A percentile compares a stretch with the other conserved stretches of the same genome.
These are phyloP conservation scores for Taphrina wiesneri DNA, from an alignment of 1,139 yeast species.

Conservation along the genomic window DNA sequence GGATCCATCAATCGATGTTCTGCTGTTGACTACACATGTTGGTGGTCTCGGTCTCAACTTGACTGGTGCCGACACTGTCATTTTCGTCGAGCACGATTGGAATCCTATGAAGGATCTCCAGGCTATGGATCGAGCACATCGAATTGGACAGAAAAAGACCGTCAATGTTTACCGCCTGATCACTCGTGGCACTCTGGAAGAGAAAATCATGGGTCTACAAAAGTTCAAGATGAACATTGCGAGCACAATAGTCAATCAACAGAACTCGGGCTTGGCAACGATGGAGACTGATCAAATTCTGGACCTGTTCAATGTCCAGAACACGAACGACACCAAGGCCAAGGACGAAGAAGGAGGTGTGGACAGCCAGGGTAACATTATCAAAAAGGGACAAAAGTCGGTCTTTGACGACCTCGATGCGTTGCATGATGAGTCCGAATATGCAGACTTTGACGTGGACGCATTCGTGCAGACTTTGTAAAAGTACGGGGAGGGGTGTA, in stretches of 20 bases:
- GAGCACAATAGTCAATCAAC: constrained; percentile 92
- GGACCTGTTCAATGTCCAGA: constrained; percentile 70
- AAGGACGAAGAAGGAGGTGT: constrained; percentile 45
- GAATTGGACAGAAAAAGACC: constrained; percentile 96
- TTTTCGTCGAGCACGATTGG: constrained; percentile 99
- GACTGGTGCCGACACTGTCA: constrained; percentile 98
- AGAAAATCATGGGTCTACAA: constrained; percentile 97
- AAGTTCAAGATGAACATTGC: constrained; percentile 97
- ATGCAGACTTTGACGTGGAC: constrained; percentile 27
- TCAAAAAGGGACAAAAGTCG: constrained; percentile 44
- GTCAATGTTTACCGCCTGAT: constrained; percentile 92
- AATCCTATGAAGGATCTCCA: constrained; percentile 99
- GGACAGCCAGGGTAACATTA: constrained; percentile 41
- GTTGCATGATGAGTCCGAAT: constrained; percentile 15
- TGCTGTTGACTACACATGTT: constrained; percentile 90
- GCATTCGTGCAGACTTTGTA: constrained; percentile 19
- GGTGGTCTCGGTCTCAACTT: constrained; percentile 96
- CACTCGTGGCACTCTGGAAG: constrained; percentile 90
- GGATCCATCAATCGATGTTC: constrained; percentile 94
- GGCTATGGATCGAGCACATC: constrained; percentile 99
- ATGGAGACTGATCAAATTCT: constrained; percentile 96
- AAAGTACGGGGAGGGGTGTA: background rate
- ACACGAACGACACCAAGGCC: constrained; percentile 48
- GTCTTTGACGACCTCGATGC: constrained; percentile 44
- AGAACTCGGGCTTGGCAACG: constrained; percentile 87